These are phyloP conservation scores for Cytospora paraplurivora DNA, from an alignment of 2,329 filamentous ascomycete genomes.

Conservation along the genomic window DNA sequence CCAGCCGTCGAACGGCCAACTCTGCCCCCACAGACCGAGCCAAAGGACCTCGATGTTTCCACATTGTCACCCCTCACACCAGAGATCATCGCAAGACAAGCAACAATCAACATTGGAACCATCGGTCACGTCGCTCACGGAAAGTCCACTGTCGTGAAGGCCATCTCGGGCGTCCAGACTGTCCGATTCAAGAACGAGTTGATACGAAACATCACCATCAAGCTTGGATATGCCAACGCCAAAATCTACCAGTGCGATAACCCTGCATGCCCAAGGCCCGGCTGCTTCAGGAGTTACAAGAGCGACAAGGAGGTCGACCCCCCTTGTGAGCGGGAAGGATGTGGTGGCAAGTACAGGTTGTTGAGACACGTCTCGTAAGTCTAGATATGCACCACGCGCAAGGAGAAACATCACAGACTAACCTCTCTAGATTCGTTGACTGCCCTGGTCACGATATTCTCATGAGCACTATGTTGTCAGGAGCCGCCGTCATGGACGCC, in stretches of 20 bases:
- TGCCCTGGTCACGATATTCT: conserved; percentile 99
- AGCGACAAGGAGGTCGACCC: conserved; percentile 99
- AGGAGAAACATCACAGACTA: conserved; percentile 30
- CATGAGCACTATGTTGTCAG: conserved; percentile 99
- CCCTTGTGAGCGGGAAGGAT: conserved; percentile 91
- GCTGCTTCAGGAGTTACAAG: conserved; percentile 96
- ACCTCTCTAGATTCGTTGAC: conserved; percentile 77
- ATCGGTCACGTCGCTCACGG: conserved; percentile 99
- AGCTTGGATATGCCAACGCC: conserved; percentile 98
- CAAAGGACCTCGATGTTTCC: conserved; percentile 81
- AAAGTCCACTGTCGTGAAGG: conserved; percentile 98
- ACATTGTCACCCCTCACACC: conserved; percentile 83
- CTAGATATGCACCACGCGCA: not conserved
- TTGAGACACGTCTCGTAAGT: conserved; percentile 90
- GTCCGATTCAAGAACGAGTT: conserved; percentile 99
- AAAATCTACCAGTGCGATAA: conserved; percentile 99
- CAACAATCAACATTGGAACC: conserved; percentile 98
- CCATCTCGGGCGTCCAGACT: conserved; percentile 97
- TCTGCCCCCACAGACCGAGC: conserved; percentile 87
- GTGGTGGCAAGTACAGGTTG: conserved; percentile 82
- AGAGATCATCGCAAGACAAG: conserved; percentile 96
- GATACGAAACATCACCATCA: conserved; percentile 99
- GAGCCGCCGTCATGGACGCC: conserved; percentile 98
- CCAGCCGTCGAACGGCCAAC: conserved; percentile 56
- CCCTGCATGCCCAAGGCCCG: conserved; percentile 84